Base-by-base conservation (phyloP, 768 basidiomycete genomes). In the Rickenella mellea region DNA sequence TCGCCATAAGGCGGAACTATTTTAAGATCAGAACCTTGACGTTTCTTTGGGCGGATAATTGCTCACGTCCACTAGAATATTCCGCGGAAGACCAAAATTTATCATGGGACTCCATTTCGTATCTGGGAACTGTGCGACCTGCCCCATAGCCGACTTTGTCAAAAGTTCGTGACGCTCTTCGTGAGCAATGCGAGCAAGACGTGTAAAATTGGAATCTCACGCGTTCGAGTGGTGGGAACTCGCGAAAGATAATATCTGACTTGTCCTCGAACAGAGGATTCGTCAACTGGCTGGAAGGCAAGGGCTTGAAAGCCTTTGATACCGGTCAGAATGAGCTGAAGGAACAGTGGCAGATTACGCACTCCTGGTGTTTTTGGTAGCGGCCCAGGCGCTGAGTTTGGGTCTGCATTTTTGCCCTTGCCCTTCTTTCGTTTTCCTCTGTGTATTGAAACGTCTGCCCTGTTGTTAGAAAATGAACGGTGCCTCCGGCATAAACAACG, bases 11-110 rank as follows among this genome's bases (percentile, higher is more conserved):
- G 17, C 78, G 71, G 55, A 76, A 86, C 81, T 88, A 48, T 21
- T 20, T 40, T 30, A 30, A 39, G 41, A 29, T 39, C 31, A 36
- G 48, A 40, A 20, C 42, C 10, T 10, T 6, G 28, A 1, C 6
- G 26, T 17, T 15, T 14, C 11, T 3, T 29, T 5, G 37, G n/a
- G 4, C 9, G 29, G 17, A 10, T 30, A 37, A 35, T 26, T 2
- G 61, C 73, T 17, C 31, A 87, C 87, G 67, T 91, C 89, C 40
- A 86, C 62, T 24, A 80, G 61, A 44, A 87, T 52, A 44, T 73
- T 76, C 48, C 72, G 75, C 0, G 89, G 87, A 12, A 88, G 57
- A 31, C 89, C 89, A 55, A 79, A 89, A 41, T 71, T 67, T 24
- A 70, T 65, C n/a, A 80, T 60, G 0, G 77, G 70, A 45, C 71